Evolutionary conservation across 208 protist genomes (phyloP).

Genomic region (Trypanosoma cruzi): DNA sequence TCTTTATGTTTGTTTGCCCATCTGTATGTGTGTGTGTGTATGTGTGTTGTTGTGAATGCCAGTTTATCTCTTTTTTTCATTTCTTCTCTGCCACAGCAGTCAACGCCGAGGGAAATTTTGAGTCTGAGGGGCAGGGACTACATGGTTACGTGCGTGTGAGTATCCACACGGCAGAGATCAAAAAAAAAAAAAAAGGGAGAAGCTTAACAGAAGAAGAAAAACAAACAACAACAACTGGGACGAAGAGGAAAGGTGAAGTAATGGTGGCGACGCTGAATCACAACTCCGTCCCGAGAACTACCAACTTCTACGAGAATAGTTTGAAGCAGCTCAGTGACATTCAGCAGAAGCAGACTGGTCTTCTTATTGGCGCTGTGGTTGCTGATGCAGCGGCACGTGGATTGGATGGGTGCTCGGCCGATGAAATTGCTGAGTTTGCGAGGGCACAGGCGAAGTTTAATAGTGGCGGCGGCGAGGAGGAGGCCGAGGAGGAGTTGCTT

Average conservation of each 20-base stretch:
- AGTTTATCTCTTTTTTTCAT: constrained; percentile 8
- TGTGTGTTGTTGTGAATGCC: not conserved
- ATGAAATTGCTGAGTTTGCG: constrained; percentile 36
- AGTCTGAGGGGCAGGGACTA: too few relatives aligned
- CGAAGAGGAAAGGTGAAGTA: not conserved
- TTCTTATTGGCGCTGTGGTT: constrained; percentile 74
- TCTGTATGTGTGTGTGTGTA: not conserved
- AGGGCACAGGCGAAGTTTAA: constrained; percentile 3
- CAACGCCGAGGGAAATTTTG: too few relatives aligned
- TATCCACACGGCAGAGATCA: too few relatives aligned
- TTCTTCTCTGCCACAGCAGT: not conserved
- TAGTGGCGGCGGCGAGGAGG: not conserved
- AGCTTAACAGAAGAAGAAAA: too few relatives aligned
- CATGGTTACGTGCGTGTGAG: too few relatives aligned
- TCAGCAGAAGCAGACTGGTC: constrained; percentile 79
- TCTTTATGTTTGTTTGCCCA: not conserved
- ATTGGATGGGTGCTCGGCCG: constrained; percentile 40
- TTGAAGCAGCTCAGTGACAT: constrained; percentile 86
- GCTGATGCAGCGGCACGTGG: constrained; percentile 77
- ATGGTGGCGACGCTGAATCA: constrained; percentile 29
- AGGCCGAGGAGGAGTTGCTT: constrained; percentile 24
- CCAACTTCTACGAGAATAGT: constrained; percentile 84
- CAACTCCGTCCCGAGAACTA: constrained; percentile 22
- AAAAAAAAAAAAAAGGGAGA: too few relatives aligned
- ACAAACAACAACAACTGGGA: too few relatives aligned